A percentile compares a stretch with the other conserved stretches of the same genome.
Conservation (phyloP, 805 yeast genomes). For the Brettanomyces custersianus region DNA sequence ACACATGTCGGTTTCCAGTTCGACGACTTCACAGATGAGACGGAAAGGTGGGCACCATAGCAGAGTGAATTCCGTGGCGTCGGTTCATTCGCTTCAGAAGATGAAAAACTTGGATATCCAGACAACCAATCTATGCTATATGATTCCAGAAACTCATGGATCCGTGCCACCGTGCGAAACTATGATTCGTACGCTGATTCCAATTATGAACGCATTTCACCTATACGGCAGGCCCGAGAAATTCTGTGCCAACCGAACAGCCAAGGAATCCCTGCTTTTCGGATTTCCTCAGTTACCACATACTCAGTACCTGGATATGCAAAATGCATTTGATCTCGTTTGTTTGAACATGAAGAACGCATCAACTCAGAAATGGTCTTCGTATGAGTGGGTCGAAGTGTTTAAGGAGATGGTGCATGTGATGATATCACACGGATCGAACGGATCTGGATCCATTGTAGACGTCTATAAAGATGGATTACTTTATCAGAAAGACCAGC, state of each 20-base stretch:
- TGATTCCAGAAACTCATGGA: slow-evolving; percentile 62
- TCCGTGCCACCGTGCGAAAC: slow-evolving; percentile 68
- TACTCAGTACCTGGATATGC: slow-evolving; percentile 41
- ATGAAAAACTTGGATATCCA: slow-evolving; percentile 16
- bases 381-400: slow-evolving; percentile 27
- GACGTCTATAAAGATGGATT: slow-evolving; percentile 25
- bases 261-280: slow-evolving; percentile 49
- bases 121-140: slow-evolving; percentile 21
- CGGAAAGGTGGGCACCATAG: slow-evolving; percentile 9
- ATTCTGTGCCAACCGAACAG: slow-evolving; percentile 48
- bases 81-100: slow-evolving; percentile 17
- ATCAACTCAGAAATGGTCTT: slow-evolving; percentile 23
- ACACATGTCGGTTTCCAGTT: background rate
- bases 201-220: slow-evolving; percentile 60
- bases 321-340: slow-evolving; percentile 23
- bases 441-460: slow-evolving; percentile 26
- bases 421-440: slow-evolving; percentile 27
- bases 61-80: slow-evolving; percentile 17
- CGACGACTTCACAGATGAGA: background rate
- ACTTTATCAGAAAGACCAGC: slow-evolving; percentile 19
- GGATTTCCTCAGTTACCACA: slow-evolving; percentile 71
- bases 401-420: slow-evolving; percentile 27
- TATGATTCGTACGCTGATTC: slow-evolving; percentile 60
- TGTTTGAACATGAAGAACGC: slow-evolving; percentile 25
- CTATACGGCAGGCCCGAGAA: slow-evolving; percentile 68